phyloP scores from a whole-genome alignment of 1,284 basidiomycete species.

The Cryptococcus hybrid region DNA sequence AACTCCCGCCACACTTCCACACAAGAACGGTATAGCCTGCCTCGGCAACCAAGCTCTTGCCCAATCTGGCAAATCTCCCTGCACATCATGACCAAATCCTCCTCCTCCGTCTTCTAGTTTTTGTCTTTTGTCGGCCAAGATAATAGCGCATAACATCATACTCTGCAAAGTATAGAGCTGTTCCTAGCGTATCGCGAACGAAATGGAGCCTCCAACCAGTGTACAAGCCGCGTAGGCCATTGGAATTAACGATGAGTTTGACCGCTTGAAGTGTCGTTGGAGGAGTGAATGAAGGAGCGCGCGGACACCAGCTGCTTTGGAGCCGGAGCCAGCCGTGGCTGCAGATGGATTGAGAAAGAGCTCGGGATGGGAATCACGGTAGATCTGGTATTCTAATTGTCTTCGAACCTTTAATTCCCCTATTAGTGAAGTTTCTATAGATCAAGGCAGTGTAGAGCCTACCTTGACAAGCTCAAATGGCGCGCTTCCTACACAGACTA shows the following conservation, averaged over 20 bases:
- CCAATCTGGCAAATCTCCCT: slow-evolving; percentile 47
- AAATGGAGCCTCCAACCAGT: slow-evolving; percentile 45
- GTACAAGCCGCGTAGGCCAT: slow-evolving; percentile 39
- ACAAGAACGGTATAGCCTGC: slow-evolving; percentile 45
- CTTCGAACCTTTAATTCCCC: slow-evolving; percentile 64
- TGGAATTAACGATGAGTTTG: slow-evolving; percentile 30
- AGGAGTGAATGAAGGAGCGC: slow-evolving; percentile 20
- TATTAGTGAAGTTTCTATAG: not conserved
- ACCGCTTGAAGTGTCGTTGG: slow-evolving; percentile 46
- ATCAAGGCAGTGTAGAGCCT: slow-evolving; percentile 15
- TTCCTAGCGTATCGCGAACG: slow-evolving; percentile 48
- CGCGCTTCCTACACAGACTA: slow-evolving; percentile 58
- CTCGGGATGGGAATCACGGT: slow-evolving; percentile 40
- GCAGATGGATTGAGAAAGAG: slow-evolving; percentile 11
- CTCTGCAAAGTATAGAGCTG: slow-evolving; percentile 50
- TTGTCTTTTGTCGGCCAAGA: slow-evolving; percentile 30
- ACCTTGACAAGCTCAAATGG: slow-evolving; percentile 98
- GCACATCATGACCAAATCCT: slow-evolving; percentile 20
- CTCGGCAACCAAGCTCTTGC: slow-evolving; percentile 40
- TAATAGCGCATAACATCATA: slow-evolving; percentile 49
- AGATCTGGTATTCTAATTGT: slow-evolving; percentile 90
- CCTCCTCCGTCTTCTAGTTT: slow-evolving; percentile 6
- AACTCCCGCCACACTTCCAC: slow-evolving; percentile 49
- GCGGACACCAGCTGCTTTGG: slow-evolving; percentile 6
- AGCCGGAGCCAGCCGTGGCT: slow-evolving; percentile 7